A percentile compares a stretch with the other conserved stretches of the same genome.
phyloP scores from a whole-genome alignment of 73 alveolate species.

The Loxodes magnus region DNA sequence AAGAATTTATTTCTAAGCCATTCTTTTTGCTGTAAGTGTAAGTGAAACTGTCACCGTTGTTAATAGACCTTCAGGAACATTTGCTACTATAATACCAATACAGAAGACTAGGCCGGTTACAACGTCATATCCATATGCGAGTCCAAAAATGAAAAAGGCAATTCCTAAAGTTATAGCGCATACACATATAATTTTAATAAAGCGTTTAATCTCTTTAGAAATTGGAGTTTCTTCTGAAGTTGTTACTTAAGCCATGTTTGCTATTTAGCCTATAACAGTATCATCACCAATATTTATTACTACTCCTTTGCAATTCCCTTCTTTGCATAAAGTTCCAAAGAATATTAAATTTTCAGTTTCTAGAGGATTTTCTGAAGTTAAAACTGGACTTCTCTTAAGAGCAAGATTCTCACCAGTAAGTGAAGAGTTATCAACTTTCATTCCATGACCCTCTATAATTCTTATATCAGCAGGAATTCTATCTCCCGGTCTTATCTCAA shows the following conservation, averaged over 20 bases:
- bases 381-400: slow-evolving; percentile 62
- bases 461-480: slow-evolving; percentile 90
- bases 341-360: slow-evolving; percentile 87
- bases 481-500: slow-evolving; percentile 77
- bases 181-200: slow-evolving; percentile 78
- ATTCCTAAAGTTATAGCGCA: slow-evolving; percentile 78
- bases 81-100: slow-evolving; percentile 83
- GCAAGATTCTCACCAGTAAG: slow-evolving; percentile 93
- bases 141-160: slow-evolving; percentile 62
- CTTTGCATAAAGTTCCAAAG: slow-evolving; percentile 88
- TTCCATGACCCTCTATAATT: slow-evolving; percentile 63
- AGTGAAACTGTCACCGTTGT: slow-evolving; percentile 90
- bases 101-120: slow-evolving; percentile 60
- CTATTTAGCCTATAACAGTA: slow-evolving; percentile 95
- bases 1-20: slow-evolving; percentile 77
- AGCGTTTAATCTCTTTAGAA: slow-evolving; percentile 73
- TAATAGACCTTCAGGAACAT: slow-evolving; percentile 97
- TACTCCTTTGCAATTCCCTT: slow-evolving; percentile 88
- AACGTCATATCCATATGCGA: slow-evolving; percentile 50
- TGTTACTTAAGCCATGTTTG: slow-evolving; percentile 80
- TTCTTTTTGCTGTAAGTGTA: slow-evolving; percentile 87
- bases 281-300: slow-evolving; percentile 88
- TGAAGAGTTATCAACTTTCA: slow-evolving; percentile 90
- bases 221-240: slow-evolving; percentile 76
- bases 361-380: slow-evolving; percentile 77